Evolutionary conservation across 2,329 filamentous ascomycete species (phyloP), one percentile per base, ranked within the genome.

Genomic region (Scytalidium lignicola): DNA sequence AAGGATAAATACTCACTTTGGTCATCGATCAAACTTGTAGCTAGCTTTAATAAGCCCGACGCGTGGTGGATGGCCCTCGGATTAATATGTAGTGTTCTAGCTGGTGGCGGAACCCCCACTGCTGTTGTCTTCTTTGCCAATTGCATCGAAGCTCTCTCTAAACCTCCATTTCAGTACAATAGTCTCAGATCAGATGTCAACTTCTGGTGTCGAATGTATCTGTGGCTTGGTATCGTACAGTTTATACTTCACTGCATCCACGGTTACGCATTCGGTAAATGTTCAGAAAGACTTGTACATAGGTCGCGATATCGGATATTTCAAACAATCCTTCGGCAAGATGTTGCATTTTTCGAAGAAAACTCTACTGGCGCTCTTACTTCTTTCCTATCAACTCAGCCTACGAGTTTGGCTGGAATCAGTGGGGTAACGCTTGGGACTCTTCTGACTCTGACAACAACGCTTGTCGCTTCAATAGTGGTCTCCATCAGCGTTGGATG

Each of bases 311-410:
- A 91, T 65, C 75, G 74, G 47, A 85, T 90, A 3, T 96, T 96
- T 73, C 79, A 89, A 18, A 75, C 84, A 26, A 88, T 96, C 70
- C 80, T 96, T 45, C 87, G 90, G 54, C 91, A 96, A 68, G 90
- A 96, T 55, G 90, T 96, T 49, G 73, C 82, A 23, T 96, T 91
- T 67, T 97, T 95, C 60, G 92, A 96, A 66, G 85, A 91, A 66
- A 95, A 96, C 65, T 89, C 86, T 4, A 84, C 88, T 3, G 92
- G 92, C 53, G 85, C 90, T 1, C 72, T 97, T 58, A 95, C 90
- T 0, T 87, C 86, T 0, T 91, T 93, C 69, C 72, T 96, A 7
- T 90, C 90, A 0, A 95, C 89, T 0, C 84, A 92, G 60, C 75
- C 96, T 22, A 85, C 89, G 10, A 26, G 23, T 6, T 26, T 26